Base-by-base conservation (phyloP, 805 yeast genomes). In the Metschnikowia borealis region DNA sequence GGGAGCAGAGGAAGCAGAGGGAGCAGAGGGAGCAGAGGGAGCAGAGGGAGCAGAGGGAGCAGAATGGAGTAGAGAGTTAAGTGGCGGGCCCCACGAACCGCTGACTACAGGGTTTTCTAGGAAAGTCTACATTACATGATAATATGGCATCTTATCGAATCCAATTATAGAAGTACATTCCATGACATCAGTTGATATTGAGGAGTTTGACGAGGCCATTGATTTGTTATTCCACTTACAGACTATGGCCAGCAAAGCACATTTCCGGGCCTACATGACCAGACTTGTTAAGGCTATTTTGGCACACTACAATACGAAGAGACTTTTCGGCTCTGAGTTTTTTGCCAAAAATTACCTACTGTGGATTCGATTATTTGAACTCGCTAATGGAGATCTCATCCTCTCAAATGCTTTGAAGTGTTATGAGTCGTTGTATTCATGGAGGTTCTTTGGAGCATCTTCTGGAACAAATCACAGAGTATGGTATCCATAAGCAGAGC, bases 391-490 rank as follows among this genome's bases (percentile, higher is more conserved):
- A 18, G 68, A 69, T 33, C 60, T 62, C 21, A 55, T 62, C 2
- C 60, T 71, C 13, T 51, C 69, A 1, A 59, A 56, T 34, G 62
- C 75, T 1, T 59, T 71, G 29, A 67, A 56, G 46, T 65, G 61
- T 46, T 71, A 71, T 54, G 73, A 73, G 55, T 65, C 68, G 44
- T 56, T 71, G 23, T 73, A 69, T 55, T 61, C 75, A 2, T 73
- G 76, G 77, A 68, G 78, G 50, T 60, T 73, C 13, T 49, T 55
- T 23, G 56, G 56, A 2, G 47, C 51, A 11, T 31, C 38, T 23
- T 13, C 29, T 18, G 29, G 38, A 38, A 15, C n/a, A 38, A 7
- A 8, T 20, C 3, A n/a, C n/a, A n/a, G n/a, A n/a, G n/a, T n/a
- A n/a, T n/a, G n/a, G n/a, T n/a, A n/a, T n/a, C n/a, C n/a, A n/a